Conservation (phyloP, 257 asterid species). For the Penstemon barbatus region DNA sequence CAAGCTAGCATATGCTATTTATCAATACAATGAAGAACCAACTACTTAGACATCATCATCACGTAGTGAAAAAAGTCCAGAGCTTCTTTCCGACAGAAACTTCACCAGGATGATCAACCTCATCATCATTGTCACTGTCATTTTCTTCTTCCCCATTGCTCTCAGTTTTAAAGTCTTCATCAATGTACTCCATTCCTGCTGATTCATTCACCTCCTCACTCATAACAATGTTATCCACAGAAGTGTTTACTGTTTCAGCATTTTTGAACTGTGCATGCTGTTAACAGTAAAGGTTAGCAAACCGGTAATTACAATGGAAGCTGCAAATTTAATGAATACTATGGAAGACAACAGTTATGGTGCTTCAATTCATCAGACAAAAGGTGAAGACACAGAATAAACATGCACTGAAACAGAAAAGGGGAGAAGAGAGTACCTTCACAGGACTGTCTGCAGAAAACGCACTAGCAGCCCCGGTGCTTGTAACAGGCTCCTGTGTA, state of each 20-base stretch:
- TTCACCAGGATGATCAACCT: conserved; percentile 78
- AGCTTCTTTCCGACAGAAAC: conserved; percentile 89
- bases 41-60: conserved; percentile 25
- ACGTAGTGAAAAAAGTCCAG: conserved; percentile 89
- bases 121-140: conserved; percentile 54
- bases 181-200: conserved; percentile 38
- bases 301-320: neutral
- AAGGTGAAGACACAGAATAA: neutral
- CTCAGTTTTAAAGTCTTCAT: conserved; percentile 41
- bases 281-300: conserved; percentile 18
- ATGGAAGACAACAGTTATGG: neutral
- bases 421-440: conserved; percentile 32
- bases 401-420: neutral
- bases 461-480: conserved; percentile 51
- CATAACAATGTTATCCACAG: conserved; percentile 37
- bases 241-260: conserved; percentile 34
- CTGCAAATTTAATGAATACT: neutral
- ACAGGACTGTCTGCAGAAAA: conserved; percentile 68
- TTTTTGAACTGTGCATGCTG: conserved; percentile 48
- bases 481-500: conserved; percentile 36
- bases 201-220: conserved; percentile 68
- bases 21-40: conserved; percentile 27
- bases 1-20: conserved; percentile 12
- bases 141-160: conserved; percentile 41
- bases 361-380: neutral